phyloP scores from a whole-genome alignment of 768 basidiomycete species.

The Rhizopogon sp. region DNA sequence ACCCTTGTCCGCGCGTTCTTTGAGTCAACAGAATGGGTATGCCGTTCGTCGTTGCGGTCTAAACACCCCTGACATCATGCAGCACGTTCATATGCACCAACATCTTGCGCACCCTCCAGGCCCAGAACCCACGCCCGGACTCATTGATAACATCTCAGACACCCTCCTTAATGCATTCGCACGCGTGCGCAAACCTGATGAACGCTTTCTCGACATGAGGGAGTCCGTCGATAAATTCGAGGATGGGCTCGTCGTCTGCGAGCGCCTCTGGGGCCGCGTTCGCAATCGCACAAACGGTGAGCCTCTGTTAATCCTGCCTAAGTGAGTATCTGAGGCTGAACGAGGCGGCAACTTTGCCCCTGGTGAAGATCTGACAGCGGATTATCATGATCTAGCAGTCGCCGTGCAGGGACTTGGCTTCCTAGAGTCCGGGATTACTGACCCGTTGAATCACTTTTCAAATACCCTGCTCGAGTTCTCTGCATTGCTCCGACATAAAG shows the following conservation, averaged over 20 bases:
- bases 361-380: constrained; percentile 90
- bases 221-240: constrained; percentile 95
- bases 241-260: constrained; percentile 80
- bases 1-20: constrained; percentile 92
- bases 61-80: constrained; percentile 6
- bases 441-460: constrained; percentile 94
- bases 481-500: constrained; percentile 78
- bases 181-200: constrained; percentile 94
- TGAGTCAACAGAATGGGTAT: constrained; percentile 97
- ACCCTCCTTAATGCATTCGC: constrained; percentile 95
- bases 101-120: constrained; percentile 89
- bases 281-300: constrained; percentile 85
- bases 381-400: constrained; percentile 96
- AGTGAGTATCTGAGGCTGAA: constrained; percentile 72
- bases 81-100: constrained; percentile 98
- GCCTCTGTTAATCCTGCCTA: constrained; percentile 31
- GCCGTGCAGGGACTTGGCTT: constrained; percentile 97
- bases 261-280: constrained; percentile 74
- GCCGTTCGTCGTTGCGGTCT: constrained; percentile 13
- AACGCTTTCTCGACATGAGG: constrained; percentile 89
- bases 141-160: constrained; percentile 95
- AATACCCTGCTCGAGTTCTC: constrained; percentile 96
- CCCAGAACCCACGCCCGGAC: constrained; percentile 69
- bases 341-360: constrained; percentile 76
- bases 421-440: constrained; percentile 97